These are phyloP conservation scores for Fusarium brachygibbosum DNA, from an alignment of 2,329 filamentous ascomycete species.

Conservation along the genomic window DNA sequence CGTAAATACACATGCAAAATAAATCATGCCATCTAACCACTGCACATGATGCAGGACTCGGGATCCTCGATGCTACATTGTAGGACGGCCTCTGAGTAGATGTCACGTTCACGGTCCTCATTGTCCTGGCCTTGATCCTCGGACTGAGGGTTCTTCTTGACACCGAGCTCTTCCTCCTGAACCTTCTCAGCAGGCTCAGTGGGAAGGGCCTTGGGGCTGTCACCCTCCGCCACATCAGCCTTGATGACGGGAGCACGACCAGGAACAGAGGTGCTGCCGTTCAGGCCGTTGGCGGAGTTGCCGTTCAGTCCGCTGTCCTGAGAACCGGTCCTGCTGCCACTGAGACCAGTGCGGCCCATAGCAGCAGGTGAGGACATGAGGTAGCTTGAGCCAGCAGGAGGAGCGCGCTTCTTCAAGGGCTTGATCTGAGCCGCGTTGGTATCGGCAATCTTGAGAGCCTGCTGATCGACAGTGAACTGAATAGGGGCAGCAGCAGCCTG, in stretches of 20 bases:
- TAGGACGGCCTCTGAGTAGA: conserved; percentile 93
- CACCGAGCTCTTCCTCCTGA: conserved; percentile 73
- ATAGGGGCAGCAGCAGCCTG: conserved; percentile 97
- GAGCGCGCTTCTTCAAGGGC: conserved; percentile 77
- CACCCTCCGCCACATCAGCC: conserved; percentile 81
- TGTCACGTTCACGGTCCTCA: conserved; percentile 85
- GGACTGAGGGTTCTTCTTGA: conserved; percentile 69
- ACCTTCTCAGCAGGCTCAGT: conserved; percentile 76
- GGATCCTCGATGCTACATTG: conserved; percentile 98
- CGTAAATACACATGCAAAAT: conserved; percentile 48
- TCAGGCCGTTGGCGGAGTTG: conserved; percentile 64
- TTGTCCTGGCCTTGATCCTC: conserved; percentile 81
- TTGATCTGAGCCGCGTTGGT: conserved; percentile 78
- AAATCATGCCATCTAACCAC: conserved; percentile 71
- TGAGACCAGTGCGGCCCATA: conserved; percentile 76
- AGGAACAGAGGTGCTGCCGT: conserved; percentile 76
- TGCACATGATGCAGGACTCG: conserved; percentile 97
- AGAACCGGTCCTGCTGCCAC: conserved; percentile 66
- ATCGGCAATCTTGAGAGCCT: conserved; percentile 89
- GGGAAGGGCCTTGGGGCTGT: conserved; percentile 82
- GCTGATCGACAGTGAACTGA: conserved; percentile 98
- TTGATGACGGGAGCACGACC: conserved; percentile 77
- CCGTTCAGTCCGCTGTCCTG: conserved; percentile 65
- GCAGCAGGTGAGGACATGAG: conserved; percentile 70
- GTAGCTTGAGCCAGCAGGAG: conserved; percentile 62